Percentiles rank a stretch among this genome's conserved stretches.
Evolutionary conservation across 1,284 basidiomycete species (phyloP).

Genomic region (Sanghuangporus baumii): DNA sequence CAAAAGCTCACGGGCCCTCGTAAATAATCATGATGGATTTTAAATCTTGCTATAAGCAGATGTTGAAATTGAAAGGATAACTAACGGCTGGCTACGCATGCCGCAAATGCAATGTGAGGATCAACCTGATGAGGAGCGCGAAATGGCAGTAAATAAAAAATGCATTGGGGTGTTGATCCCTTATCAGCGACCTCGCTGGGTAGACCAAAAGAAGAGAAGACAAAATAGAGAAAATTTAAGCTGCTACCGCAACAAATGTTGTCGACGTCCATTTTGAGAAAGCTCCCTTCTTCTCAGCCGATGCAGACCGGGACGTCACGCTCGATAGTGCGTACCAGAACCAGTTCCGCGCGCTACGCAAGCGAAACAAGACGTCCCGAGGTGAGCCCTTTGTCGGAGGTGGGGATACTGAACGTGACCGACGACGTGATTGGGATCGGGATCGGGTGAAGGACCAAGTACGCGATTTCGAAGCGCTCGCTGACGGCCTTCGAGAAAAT

Average conservation of each 20-base stretch:
- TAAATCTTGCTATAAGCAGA: constrained; percentile 2
- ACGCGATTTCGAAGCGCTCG: constrained; percentile 10
- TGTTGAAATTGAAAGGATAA: constrained; percentile 1
- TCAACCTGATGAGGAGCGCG: constrained; percentile 1
- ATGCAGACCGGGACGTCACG: constrained; percentile 12
- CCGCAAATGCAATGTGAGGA: not conserved
- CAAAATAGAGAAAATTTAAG: not conserved
- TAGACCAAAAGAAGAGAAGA: not conserved
- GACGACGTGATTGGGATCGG: constrained; percentile 12
- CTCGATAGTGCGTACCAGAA: constrained; percentile 18
- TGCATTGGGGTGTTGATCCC: constrained; percentile 2
- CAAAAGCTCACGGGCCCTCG: not conserved
- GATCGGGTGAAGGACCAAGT: constrained; percentile 18
- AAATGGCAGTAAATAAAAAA: not conserved
- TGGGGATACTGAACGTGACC: constrained; percentile 17
- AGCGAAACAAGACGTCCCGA: constrained; percentile 16
- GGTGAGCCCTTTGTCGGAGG: constrained; percentile 14
- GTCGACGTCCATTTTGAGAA: constrained; percentile 6
- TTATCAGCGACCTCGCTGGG: constrained; percentile 7
- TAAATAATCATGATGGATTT: constrained; percentile 1
- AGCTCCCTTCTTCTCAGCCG: constrained; percentile 5
- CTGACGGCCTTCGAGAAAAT: constrained; percentile 4
- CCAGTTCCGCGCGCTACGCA: constrained; percentile 19
- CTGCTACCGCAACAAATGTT: not conserved
- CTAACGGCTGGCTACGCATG: not conserved